Conservation (phyloP, 352 stramenopile genomes). For the Pythium monospermum region DNA sequence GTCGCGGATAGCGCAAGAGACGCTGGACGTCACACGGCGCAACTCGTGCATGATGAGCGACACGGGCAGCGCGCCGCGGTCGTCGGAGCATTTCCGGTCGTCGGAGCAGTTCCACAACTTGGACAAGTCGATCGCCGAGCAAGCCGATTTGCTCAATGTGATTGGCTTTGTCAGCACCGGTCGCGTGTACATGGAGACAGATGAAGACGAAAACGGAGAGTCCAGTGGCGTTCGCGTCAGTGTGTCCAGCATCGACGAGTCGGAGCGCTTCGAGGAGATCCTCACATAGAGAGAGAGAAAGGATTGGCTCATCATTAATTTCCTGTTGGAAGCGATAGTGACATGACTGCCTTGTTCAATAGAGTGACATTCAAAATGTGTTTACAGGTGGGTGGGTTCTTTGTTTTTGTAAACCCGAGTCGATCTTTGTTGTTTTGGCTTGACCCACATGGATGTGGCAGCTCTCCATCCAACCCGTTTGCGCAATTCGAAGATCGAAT, state of each 20-base stretch:
- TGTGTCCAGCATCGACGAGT: constrained; percentile 47
- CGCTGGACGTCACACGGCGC: constrained; percentile 56
- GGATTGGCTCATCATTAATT: no score
- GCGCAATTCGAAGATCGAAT: constrained; percentile 13
- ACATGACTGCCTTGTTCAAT: no score
- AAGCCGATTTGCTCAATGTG: constrained; percentile 68
- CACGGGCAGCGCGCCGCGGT: constrained; percentile 54
- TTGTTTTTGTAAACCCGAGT: no score
- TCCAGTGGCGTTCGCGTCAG: constrained; percentile 51
- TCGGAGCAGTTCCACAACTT: constrained; percentile 70
- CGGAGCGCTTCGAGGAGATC: constrained; percentile 65
- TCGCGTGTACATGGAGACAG: constrained; percentile 69
- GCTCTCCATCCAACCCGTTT: constrained; percentile 22
- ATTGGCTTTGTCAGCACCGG: constrained; percentile 73
- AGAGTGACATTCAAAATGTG: no score
- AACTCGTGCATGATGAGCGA: constrained; percentile 80
- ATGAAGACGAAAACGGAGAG: constrained; percentile 25
- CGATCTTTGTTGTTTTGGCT: no score
- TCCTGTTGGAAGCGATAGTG: no score
- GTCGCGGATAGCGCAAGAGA: constrained; percentile 53
- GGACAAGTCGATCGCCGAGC: constrained; percentile 69
- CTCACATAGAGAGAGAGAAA: constrained; percentile 24
- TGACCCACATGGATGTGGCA: no score
- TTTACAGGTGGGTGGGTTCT: no score
- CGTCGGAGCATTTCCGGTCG: constrained; percentile 56